Base-by-base conservation (phyloP, 129 eudicot species). In the Calendula officinalis region DNA sequence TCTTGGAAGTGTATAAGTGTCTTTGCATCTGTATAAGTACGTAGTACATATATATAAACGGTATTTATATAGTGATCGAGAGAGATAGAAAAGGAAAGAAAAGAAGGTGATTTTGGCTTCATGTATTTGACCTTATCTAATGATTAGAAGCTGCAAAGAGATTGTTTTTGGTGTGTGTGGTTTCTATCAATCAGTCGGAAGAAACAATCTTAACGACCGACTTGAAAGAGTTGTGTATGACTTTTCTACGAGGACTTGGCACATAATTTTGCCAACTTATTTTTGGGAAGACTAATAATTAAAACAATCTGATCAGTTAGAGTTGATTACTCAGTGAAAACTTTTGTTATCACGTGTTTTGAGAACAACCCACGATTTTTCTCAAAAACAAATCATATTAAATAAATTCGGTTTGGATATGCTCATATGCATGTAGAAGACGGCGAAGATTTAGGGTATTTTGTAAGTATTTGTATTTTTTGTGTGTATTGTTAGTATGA, bases 91-190 rank as follows among this genome's bases (percentile, higher is more conserved):
- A 53, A 14, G 40, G 73, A 74, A 65, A 57, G 67, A 66, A 59
- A 57, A 16, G 62, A 66, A 48, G 62, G 43, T 49, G 73, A 60
- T 53, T 56, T 63, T 63, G 70, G 64, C 46, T 63, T 72, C 64
- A 56, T 72, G 45, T 45, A 72, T 64, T 55, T 72, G 64, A 53
- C 77, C 49, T 53, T 63, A 33, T 74, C 73, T 65, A 74, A 74
- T 74, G 68, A 74, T 74, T 74, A 57, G 73, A 66, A 74, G 68
- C 61, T 74, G 73, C 68, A 49, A 37, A 73, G 47, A 38, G 44
- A 48, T 50, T 40, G 30, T 62, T 62, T 50, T 42, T 41, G 37
- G 11, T 72, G 57, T 73, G 65, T 73, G 60, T 73, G 55, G 72
- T 54, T 43, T 74, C 78, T 40, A 48, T 66, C 73, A 74, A 15